A percentile compares a stretch with the other conserved stretches of the same genome.
Evolutionary conservation across 148 eudicot species (phyloP).

Genomic region (Nepenthes gracilis): DNA sequence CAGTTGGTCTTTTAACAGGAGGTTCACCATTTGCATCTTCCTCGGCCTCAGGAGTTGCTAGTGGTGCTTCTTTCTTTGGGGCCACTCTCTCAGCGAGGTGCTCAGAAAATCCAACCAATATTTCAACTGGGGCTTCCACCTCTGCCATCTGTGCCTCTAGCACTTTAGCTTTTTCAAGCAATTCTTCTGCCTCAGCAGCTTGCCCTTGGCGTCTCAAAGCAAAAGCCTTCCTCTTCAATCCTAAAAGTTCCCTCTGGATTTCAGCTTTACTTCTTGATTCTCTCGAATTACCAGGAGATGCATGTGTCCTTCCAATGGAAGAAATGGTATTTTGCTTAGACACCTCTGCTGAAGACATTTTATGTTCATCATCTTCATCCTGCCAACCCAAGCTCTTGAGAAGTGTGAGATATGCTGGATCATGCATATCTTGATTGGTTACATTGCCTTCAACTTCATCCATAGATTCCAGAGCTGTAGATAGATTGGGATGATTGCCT

Average conservation of each 20-base stretch:
- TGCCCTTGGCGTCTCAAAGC: constrained; percentile 81
- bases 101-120: constrained; percentile 13
- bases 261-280: constrained; percentile 59
- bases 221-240: constrained; percentile 78
- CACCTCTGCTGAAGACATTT: constrained; percentile 14
- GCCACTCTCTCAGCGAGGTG: constrained; percentile 1
- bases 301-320: constrained; percentile 9
- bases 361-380: constrained; percentile 37
- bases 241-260: constrained; percentile 71
- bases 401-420: constrained; percentile 70
- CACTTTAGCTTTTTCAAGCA: constrained; percentile 41
- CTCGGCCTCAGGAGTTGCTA: constrained; percentile 7
- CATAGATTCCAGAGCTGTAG: constrained; percentile 18
- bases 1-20: constrained; percentile 25
- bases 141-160: constrained; percentile 72
- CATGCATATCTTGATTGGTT: constrained; percentile 78
- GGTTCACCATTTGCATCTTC: constrained; percentile 13
- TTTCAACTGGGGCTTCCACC: constrained; percentile 44
- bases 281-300: constrained; percentile 11
- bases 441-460: constrained; percentile 50
- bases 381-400: constrained; percentile 83
- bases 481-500: constrained; percentile 14
- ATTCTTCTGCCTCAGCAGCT: constrained; percentile 70
- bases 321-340: constrained; percentile 5
- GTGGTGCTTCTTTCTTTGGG: constrained; percentile 3